These are phyloP conservation scores for Boletus vinaceobasis DNA, from an alignment of 768 basidiomycete species.

Conservation along the genomic window DNA sequence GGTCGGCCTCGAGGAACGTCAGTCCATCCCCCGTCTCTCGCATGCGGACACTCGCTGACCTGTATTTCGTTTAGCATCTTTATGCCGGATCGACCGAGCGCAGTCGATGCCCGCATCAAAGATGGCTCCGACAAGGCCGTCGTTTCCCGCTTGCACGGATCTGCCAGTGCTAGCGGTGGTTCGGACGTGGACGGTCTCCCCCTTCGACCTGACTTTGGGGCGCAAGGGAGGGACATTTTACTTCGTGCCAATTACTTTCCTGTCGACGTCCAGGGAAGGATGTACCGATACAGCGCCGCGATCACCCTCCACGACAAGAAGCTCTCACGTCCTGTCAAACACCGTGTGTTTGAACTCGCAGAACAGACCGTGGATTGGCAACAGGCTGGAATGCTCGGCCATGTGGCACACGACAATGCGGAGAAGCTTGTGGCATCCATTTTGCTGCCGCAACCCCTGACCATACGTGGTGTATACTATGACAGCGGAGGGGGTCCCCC, in stretches of 20 bases:
- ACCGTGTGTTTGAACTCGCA: constrained; percentile 44
- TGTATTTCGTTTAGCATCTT: constrained; percentile 24
- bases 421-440: constrained; percentile 41
- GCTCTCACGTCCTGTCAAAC: constrained; percentile 35
- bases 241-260: constrained; percentile 52
- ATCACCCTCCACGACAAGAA: constrained; percentile 24
- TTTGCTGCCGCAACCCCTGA: constrained; percentile 39
- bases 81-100: constrained; percentile 34
- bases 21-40: constrained; percentile 1
- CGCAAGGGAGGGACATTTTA: constrained; percentile 35
- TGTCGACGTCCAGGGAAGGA: constrained; percentile 34
- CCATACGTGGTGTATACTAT: constrained; percentile 34
- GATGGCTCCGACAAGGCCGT: constrained; percentile 38
- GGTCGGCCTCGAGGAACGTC: constrained; percentile 19
- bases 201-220: constrained; percentile 44
- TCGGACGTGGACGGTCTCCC: constrained; percentile 31
- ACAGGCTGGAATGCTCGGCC: constrained; percentile 31
- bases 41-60: neutral
- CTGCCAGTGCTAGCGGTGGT: constrained; percentile 15
- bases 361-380: constrained; percentile 39
- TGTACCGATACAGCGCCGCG: constrained; percentile 40
- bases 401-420: constrained; percentile 46
- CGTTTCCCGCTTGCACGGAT: constrained; percentile 28
- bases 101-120: constrained; percentile 53
- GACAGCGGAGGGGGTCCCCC: constrained; percentile 36